A percentile compares a stretch with the other conserved stretches of the same genome.
Evolutionary conservation across 2,329 filamentous ascomycete species (phyloP).

Genomic region (Aspergillus sp.): DNA sequence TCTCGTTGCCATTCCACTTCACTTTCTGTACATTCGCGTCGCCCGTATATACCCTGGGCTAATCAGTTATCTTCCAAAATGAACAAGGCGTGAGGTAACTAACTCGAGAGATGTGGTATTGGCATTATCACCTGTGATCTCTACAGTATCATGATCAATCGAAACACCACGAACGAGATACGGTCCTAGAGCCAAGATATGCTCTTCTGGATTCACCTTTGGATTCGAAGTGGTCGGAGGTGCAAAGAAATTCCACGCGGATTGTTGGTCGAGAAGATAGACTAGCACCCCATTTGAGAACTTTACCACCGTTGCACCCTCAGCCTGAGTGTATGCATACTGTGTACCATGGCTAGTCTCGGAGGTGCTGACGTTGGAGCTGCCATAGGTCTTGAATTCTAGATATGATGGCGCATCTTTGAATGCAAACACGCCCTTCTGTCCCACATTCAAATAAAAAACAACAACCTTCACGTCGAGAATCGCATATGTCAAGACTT

Average conservation of each 20-base stretch:
- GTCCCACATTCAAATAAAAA: slow-evolving; percentile 46
- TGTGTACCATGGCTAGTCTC: slow-evolving; percentile 20
- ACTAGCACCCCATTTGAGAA: slow-evolving; percentile 48
- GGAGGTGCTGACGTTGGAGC: slow-evolving; percentile 28
- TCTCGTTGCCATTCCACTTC: slow-evolving; percentile 42
- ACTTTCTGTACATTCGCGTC: slow-evolving; percentile 35
- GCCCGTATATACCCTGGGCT: slow-evolving; percentile 34
- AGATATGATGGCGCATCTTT: slow-evolving; percentile 29
- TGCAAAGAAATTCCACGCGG: slow-evolving; percentile 56
- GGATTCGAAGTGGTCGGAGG: slow-evolving; percentile 45
- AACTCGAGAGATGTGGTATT: slow-evolving; percentile 38
- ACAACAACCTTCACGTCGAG: slow-evolving; percentile 42
- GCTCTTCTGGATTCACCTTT: slow-evolving; percentile 40
- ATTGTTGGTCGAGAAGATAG: slow-evolving; percentile 50
- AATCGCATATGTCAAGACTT: slow-evolving; percentile 45
- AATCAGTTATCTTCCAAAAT: too few species aligned
- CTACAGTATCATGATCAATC: slow-evolving; percentile 27
- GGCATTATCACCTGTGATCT: slow-evolving; percentile 38
- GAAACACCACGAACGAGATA: slow-evolving; percentile 41
- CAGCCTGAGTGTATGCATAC: slow-evolving; percentile 46
- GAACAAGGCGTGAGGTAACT: neutral
- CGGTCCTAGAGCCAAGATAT: slow-evolving; percentile 43
- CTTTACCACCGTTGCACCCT: slow-evolving; percentile 43
- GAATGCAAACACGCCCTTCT: slow-evolving; percentile 49
- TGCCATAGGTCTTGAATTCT: slow-evolving; percentile 39